Evolutionary conservation across 768 basidiomycete genomes (phyloP).

Genomic region (Auricularia cornea): DNA sequence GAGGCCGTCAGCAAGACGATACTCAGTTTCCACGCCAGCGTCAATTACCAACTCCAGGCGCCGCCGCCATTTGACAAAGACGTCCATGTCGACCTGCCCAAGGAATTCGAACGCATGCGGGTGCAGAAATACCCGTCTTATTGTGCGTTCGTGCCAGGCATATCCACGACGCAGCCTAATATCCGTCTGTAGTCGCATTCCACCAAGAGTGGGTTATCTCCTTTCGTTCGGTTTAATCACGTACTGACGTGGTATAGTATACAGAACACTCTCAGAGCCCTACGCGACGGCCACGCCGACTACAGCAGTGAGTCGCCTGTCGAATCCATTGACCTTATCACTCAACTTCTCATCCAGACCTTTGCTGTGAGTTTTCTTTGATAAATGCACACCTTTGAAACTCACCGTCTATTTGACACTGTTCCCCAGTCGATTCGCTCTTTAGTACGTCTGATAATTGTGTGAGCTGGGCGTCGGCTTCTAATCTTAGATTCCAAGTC

Average conservation of each 20-base stretch:
- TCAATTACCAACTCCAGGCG: conserved; percentile 50
- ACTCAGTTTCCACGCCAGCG: conserved; percentile 52
- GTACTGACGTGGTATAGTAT: not conserved
- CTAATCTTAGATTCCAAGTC: not conserved
- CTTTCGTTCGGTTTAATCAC: too few relatives aligned
- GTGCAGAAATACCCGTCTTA: conserved; percentile 38
- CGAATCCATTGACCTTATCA: not conserved
- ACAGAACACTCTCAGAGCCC: not conserved
- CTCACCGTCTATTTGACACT: not conserved
- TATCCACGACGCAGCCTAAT: too few relatives aligned
- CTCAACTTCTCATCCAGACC: not conserved
- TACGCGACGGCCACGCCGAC: not conserved
- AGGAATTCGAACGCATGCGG: conserved; percentile 41
- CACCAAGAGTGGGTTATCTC: not conserved
- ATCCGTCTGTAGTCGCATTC: not conserved
- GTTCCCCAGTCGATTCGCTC: not conserved
- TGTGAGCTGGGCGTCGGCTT: not conserved
- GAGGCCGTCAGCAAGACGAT: conserved; percentile 47
- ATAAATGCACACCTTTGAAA: too few relatives aligned
- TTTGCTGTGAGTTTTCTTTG: not conserved
- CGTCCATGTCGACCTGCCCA: conserved; percentile 48
- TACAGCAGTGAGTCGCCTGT: not conserved
- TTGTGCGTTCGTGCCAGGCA: conserved; percentile 45
- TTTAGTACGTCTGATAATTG: not conserved
- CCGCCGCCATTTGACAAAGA: conserved; percentile 44